Evolutionary conservation across 2,329 filamentous ascomycete species (phyloP).

Genomic region (Hirsutella thompsonii): DNA sequence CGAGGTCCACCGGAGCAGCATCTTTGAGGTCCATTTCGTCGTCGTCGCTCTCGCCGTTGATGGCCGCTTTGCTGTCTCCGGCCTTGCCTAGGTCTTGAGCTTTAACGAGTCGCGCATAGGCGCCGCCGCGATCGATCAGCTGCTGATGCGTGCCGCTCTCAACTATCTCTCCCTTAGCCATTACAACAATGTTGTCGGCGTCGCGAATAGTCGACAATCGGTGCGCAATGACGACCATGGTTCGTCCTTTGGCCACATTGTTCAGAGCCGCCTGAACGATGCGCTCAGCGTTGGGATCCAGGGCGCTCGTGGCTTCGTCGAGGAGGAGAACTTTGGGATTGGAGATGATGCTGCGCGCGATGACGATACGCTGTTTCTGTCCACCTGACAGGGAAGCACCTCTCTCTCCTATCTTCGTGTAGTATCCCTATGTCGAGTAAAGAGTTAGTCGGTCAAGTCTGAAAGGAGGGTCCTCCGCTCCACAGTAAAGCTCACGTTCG

Average conservation of each 20-base stretch:
- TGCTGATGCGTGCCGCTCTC: slow-evolving; percentile 51
- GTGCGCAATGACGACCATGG: slow-evolving; percentile 55
- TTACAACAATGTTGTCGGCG: slow-evolving; percentile 54
- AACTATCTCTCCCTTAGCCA: slow-evolving; percentile 43
- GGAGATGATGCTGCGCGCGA: slow-evolving; percentile 53
- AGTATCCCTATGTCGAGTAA: slow-evolving; percentile 31
- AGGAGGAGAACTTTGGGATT: slow-evolving; percentile 51
- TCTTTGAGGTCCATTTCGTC: slow-evolving; percentile 11
- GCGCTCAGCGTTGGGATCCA: slow-evolving; percentile 30
- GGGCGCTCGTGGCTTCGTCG: slow-evolving; percentile 56
- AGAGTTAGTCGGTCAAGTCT: background rate
- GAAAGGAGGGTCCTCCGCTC: background rate
- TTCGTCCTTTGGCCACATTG: slow-evolving; percentile 40
- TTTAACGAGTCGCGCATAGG: slow-evolving; percentile 38
- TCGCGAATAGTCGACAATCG: slow-evolving; percentile 44
- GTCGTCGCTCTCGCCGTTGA: slow-evolving; percentile 19
- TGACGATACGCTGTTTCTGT: slow-evolving; percentile 53
- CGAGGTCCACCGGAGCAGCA: slow-evolving; percentile 12
- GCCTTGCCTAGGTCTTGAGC: slow-evolving; percentile 23
- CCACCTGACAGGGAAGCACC: slow-evolving; percentile 55
- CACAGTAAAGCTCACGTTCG: slow-evolving; percentile 13
- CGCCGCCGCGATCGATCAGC: slow-evolving; percentile 31
- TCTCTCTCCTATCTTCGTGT: slow-evolving; percentile 49
- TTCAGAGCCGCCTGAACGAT: slow-evolving; percentile 44
- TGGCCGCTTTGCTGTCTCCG: slow-evolving; percentile 5